Conservation (phyloP, 2,329 filamentous ascomycete genomes). For the Tolypocladium ovalisporum region DNA sequence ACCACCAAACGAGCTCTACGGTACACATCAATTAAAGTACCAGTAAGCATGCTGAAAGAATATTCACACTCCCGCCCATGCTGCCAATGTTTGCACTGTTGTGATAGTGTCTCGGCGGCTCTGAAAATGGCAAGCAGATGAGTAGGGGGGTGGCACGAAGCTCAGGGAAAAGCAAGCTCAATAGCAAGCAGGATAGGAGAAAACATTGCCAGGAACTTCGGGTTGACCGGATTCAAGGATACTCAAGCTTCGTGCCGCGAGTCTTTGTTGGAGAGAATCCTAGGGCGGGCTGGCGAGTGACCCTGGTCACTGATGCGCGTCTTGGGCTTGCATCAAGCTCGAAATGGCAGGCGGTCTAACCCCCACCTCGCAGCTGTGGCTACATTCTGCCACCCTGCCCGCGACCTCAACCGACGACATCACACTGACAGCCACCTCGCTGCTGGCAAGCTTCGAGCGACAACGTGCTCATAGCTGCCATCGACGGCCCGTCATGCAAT, state of each 20-base stretch:
- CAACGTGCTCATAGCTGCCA: background rate
- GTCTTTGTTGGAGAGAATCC: no score
- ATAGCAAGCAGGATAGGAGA: background rate
- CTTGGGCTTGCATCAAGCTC: background rate
- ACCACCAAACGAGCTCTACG: no score
- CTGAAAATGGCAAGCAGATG: background rate
- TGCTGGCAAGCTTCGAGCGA: background rate
- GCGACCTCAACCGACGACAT: slow-evolving; percentile 6
- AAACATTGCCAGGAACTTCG: background rate
- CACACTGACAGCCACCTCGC: slow-evolving; percentile 2
- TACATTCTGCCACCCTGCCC: slow-evolving; percentile 14
- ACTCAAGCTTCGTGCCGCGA: no score
- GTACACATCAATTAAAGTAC: background rate
- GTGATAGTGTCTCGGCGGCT: background rate
- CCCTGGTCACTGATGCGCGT: no score
- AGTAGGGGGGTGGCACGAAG: background rate
- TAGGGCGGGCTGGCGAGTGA: no score
- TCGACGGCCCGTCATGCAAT: slow-evolving; percentile 4
- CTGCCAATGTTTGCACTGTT: background rate
- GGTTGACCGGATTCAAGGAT: no score
- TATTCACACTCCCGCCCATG: background rate
- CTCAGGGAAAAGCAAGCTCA: no score
- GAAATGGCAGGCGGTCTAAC: slow-evolving; percentile 15
- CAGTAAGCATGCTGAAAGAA: background rate
- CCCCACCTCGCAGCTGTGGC: slow-evolving; percentile 1